These are phyloP conservation scores for Fusarium euwallaceae DNA, from an alignment of 2,329 filamentous ascomycete species.

Conservation along the genomic window DNA sequence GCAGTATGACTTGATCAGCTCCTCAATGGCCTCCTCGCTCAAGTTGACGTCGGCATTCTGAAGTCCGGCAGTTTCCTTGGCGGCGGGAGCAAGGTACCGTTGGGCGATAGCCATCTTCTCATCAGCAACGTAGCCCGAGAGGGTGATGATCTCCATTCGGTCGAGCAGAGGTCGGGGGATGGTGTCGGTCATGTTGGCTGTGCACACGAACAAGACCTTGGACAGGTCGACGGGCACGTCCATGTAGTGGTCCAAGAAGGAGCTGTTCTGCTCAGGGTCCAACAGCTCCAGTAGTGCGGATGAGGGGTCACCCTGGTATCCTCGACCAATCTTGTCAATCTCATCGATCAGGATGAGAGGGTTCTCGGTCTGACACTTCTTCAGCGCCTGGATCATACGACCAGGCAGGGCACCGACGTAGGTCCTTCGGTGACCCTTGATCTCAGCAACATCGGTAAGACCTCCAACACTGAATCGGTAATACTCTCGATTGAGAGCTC, in stretches of 20 bases:
- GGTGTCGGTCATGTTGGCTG: slow-evolving; percentile 98
- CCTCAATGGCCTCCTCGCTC: slow-evolving; percentile 88
- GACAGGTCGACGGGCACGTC: slow-evolving; percentile 97
- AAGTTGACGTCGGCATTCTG: slow-evolving; percentile 93
- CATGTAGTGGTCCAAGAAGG: slow-evolving; percentile 98
- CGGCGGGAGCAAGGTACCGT: slow-evolving; percentile 89
- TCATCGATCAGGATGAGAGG: slow-evolving; percentile 97
- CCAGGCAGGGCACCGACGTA: slow-evolving; percentile 97
- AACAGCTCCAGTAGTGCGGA: slow-evolving; percentile 93
- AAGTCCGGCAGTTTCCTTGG: slow-evolving; percentile 93
- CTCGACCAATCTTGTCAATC: slow-evolving; percentile 96
- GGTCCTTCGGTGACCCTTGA: slow-evolving; percentile 96
- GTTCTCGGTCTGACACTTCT: slow-evolving; percentile 99
- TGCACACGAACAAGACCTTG: slow-evolving; percentile 98
- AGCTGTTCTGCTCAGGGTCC: slow-evolving; percentile 96
- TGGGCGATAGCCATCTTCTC: slow-evolving; percentile 99
- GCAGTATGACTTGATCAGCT: slow-evolving; percentile 98
- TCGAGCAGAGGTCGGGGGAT: slow-evolving; percentile 94
- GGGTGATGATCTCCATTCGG: slow-evolving; percentile 96
- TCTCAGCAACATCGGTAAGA: slow-evolving; percentile 96
- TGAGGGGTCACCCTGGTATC: slow-evolving; percentile 95
- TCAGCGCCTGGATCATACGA: slow-evolving; percentile 96
- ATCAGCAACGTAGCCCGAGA: slow-evolving; percentile 96
- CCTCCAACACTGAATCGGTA: slow-evolving; percentile 99
- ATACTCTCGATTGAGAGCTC: slow-evolving; percentile 94